Evolutionary conservation across 768 basidiomycete genomes (phyloP), one percentile per base, ranked within the genome.

Genomic region (Leccinellum albellum): DNA sequence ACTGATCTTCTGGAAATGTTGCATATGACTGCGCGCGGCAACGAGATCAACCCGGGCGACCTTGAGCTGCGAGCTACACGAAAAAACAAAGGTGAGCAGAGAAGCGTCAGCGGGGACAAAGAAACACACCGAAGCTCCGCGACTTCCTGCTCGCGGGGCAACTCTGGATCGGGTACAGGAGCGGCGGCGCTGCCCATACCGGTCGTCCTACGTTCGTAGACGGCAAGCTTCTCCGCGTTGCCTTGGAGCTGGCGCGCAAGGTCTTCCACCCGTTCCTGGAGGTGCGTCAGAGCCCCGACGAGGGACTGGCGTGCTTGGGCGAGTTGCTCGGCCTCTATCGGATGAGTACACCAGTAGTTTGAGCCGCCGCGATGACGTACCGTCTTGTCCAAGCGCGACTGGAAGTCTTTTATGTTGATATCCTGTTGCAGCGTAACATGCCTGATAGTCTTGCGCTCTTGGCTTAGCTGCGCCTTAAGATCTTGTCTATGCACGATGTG

Each of bases 1-100:
- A 58, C 88, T 88, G 62, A 95, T 94, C 63, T 89, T 86, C 67
- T 90, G 83, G 82, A 88, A 94, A 70, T 94, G 93, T 58, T 88
- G 82, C 26, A 87, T 85, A 65, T 93, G 89, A 48, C 74, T 82
- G 54, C 81, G 81, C 1, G 91, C 86, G 20, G 83, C 75, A 9
- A 84, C 78, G 35, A 93, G 80, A 62, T 94, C 92, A 26, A 89
- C 80, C 70, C 93, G 85, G 3, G 86, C 79, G 2, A 89, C 78
- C 73, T 91, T 92, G 51, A 95, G 76, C 24, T 86, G 77, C 40
- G 87, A 83, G 15, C 91, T 93, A n/a, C 35, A 37, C 7, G 64
- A 13, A 42, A 32, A 46, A 14, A 55, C 14, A 17, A 6, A 23
- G 21, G 50, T 59, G 9, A 61, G 20, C 4, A 9, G 35, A 17